Base-by-base conservation (phyloP, 2,329 filamentous ascomycete genomes). In the Bipolaris gigantea region DNA sequence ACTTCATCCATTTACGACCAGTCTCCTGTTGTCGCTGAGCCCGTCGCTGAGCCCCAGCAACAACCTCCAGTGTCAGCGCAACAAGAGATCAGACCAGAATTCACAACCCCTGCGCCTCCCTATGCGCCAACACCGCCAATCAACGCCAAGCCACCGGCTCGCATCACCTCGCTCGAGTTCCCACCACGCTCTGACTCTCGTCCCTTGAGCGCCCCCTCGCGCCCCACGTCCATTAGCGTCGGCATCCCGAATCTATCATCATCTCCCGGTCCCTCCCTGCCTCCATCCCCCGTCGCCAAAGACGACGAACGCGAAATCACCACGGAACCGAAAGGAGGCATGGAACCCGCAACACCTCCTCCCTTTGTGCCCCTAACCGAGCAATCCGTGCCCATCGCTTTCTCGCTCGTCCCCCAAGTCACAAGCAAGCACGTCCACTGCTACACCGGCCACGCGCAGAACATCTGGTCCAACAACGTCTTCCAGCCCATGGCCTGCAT, bases 401-500 rank as follows among this genome's bases (percentile, higher is more conserved):
- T 48, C 38, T 48, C 41, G n/a, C 49, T 63, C 23, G 61, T 66
- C 33, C 62, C 72, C 1, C 61, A 64, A n/a, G 70, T 75, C 54
- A 70, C 64, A 2, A 23, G 59, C 35, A 44, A 60, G 2, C 73
- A 75, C 36, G 42, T 67, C 0, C 41, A 59, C 38, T 76, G 74
- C 66, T 73, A 73, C 60, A 66, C 67, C 0, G 4, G 42, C 2
- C 74, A 76, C 60, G 35, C 42, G 1, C 62, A 57, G 3, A 66
- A 60, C 44, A 60, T 69, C 39, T 67, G 65, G 61, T 66, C 60
- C 45, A 66, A 62, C 48, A 75, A 75, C 55, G 16, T 50, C 10
- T 68, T 68, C 57, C 66, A 70, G 43, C 69, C 71, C 21, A 62
- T 73, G 61, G 65, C 63, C 11, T 76, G 74, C 65, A 71, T 72